Evolutionary conservation across 2,329 filamentous ascomycete genomes (phyloP).

Genomic region (Fusarium pseudocircinatum): DNA sequence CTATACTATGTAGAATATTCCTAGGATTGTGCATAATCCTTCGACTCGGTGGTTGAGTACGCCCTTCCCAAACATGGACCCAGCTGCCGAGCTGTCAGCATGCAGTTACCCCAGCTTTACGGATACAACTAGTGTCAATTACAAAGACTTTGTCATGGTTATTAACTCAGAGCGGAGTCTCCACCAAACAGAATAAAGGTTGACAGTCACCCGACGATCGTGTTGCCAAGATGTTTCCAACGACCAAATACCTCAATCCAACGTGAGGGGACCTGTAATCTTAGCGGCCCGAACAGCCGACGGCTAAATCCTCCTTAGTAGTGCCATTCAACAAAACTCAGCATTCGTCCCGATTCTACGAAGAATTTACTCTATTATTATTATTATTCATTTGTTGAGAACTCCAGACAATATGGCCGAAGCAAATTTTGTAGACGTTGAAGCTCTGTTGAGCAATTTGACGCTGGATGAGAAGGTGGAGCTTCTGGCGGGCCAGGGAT

Average conservation of each 20-base stretch:
- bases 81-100: not conserved
- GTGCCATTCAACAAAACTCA: not conserved
- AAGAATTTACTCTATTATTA: not conserved
- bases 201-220: not conserved
- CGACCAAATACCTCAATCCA: not conserved
- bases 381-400: too few species aligned
- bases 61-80: not conserved
- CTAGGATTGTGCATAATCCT: not conserved
- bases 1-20: not conserved
- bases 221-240: constrained; percentile 11
- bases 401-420: not conserved
- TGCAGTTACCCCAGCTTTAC: not conserved
- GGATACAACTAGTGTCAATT: not conserved
- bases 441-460: constrained; percentile 21
- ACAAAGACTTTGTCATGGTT: not conserved
- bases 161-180: not conserved
- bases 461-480: constrained; percentile 36
- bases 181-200: not conserved
- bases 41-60: not conserved
- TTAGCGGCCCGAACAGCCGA: constrained; percentile 28
- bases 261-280: not conserved
- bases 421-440: constrained; percentile 9
- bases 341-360: not conserved
- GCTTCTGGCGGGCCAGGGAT: constrained; percentile 35
- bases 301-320: constrained; percentile 18